A percentile compares a stretch with the other conserved stretches of the same genome.
These are phyloP conservation scores for Acorus gramineus DNA, from an alignment of 106 monocot species.

Conservation along the genomic window DNA sequence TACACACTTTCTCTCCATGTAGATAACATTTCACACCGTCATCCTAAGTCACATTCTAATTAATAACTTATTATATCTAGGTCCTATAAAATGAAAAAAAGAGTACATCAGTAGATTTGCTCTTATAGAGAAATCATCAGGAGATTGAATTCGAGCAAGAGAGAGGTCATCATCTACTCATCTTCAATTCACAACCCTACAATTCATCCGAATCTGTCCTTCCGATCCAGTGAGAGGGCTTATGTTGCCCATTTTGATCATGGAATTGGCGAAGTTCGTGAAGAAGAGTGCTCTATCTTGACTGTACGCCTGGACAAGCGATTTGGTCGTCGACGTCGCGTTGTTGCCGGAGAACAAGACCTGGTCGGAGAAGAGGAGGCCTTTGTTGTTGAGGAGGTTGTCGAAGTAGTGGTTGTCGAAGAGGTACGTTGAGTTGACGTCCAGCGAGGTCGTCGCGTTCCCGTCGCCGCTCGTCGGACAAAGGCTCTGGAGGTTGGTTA, in stretches of 20 bases:
- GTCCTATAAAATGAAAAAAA: too few relatives aligned
- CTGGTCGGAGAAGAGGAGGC: conserved; percentile 60
- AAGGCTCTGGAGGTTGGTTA: conserved; percentile 13
- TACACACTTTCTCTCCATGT: too few relatives aligned
- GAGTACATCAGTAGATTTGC: too few relatives aligned
- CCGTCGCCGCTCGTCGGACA: conserved; percentile 44
- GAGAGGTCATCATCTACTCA: too few relatives aligned
- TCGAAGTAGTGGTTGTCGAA: conserved; percentile 75
- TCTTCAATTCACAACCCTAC: conserved; percentile 43
- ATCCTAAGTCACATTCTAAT: too few relatives aligned
- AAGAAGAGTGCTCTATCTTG: conserved; percentile 17
- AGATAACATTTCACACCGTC: too few relatives aligned
- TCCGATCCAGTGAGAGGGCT: conserved; percentile 36
- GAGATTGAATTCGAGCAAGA: too few relatives aligned
- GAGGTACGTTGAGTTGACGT: conserved; percentile 35
- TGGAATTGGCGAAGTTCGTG: conserved; percentile 39
- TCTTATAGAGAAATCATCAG: too few relatives aligned
- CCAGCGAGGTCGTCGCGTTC: conserved; percentile 39
- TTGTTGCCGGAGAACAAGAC: conserved; percentile 45
- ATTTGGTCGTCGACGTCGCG: conserved; percentile 18
- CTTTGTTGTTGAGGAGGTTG: conserved; percentile 41
- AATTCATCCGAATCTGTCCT: conserved; percentile 44
- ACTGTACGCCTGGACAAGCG: conserved; percentile 38
- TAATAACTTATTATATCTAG: too few relatives aligned
- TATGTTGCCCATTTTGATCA: conserved; percentile 69